Base-by-base conservation (phyloP, 495 filamentous ascomycete genomes). In the Podospora bellae-mahoneyi region DNA sequence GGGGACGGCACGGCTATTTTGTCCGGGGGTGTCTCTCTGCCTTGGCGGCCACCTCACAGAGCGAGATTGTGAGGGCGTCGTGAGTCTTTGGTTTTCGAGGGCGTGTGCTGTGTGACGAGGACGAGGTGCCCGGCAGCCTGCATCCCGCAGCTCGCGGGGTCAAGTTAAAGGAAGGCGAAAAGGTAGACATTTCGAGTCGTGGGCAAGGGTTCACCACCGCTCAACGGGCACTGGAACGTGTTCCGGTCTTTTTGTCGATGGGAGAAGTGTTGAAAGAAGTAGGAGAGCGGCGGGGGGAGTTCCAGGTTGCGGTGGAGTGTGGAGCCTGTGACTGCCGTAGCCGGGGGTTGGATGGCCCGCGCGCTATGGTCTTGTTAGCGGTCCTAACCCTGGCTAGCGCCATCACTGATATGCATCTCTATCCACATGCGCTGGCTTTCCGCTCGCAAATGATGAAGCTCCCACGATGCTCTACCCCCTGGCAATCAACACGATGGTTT, bases 1-100 rank as follows among this genome's bases (percentile, higher is more conserved):
- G 66, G 61, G 68, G 63, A 60, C 75, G 75, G 75, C 71, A 74
- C 76, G 76, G 76, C 60, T 77, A 76, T 76, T 76, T 66, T 69
- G 61, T 6, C 61, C 60, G 67, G 69, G 64, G 69, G 4, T 32
- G 62, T 28, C 23, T 23, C 23, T 23, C 23, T 23, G 23, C 23
- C 23, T 23, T 23, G 23, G 23, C 23, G 20, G 23, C 23, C 23
- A 23, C 23, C 23, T 23, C 23, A 23, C 23, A 23, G 23, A 1
- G 23, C 2, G 1, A 23, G 23, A 23, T 23, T 54, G 64, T 62
- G 60, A 62, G 13, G 55, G 55, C 48, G 13, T 10, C 54, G 28
- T 39, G 20, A 26, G 4, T 57, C 44, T 18, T 18, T n/a, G 20
- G 18, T 23, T 18, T 0, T 57, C 16, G 18, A 32, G 30, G 30